A percentile compares a stretch with the other conserved stretches of the same genome.
Evolutionary conservation across 331 rosid genomes (phyloP).

Genomic region (Saraca asoca): DNA sequence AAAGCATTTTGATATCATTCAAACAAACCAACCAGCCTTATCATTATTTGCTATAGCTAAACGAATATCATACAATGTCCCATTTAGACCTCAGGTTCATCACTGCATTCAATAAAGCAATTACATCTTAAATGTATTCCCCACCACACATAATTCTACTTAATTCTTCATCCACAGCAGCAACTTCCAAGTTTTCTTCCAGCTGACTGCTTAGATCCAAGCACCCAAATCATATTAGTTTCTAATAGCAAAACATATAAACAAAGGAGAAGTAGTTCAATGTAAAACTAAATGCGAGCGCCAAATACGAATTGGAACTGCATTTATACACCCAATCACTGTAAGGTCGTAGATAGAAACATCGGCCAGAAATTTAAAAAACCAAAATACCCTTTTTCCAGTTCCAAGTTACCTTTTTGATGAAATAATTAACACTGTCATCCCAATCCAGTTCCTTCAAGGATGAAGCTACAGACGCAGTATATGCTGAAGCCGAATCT

Average conservation of each 20-base stretch:
- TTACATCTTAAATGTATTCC: too few species aligned
- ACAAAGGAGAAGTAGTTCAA: neutral
- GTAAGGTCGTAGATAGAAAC: conserved; percentile 12
- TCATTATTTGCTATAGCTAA: conserved; percentile 4
- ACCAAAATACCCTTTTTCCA: neutral
- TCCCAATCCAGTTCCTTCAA: conserved; percentile 49
- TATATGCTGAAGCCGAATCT: conserved; percentile 33
- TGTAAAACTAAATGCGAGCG: conserved; percentile 11
- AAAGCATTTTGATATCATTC: too few species aligned
- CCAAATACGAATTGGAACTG: conserved; percentile 19
- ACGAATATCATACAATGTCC: neutral
- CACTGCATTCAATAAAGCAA: too few species aligned
- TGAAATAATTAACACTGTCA: conserved; percentile 76
- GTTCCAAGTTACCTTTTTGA: conserved; percentile 62
- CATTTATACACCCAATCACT: neutral
- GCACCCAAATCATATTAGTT: too few species aligned
- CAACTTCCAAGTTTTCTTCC: too few species aligned
- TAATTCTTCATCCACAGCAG: too few species aligned
- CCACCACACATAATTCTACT: too few species aligned
- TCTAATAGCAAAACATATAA: conserved; percentile 4
- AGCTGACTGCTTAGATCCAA: too few species aligned
- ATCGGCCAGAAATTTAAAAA: neutral
- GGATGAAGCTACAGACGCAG: conserved; percentile 34
- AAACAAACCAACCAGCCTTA: too few species aligned
- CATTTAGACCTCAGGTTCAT: too few species aligned